These are phyloP conservation scores for Pichia sp. DNA, from an alignment of 1,139 yeast genomes.

Conservation along the genomic window DNA sequence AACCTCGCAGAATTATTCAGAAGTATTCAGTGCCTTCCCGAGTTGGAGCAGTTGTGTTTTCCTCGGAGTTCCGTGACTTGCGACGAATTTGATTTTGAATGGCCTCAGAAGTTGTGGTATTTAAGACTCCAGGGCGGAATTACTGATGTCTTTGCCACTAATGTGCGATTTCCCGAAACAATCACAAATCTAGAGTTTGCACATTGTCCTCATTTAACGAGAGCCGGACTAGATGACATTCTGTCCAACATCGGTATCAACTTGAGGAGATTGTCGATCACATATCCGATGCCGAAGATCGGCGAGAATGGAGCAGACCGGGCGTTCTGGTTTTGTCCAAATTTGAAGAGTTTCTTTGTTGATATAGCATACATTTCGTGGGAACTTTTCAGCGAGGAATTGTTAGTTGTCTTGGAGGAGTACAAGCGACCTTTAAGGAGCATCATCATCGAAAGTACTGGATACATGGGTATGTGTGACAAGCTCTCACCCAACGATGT, in stretches of 20 bases:
- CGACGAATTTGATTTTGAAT: constrained; percentile 50
- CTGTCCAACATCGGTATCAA: constrained; percentile 62
- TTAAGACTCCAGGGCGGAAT: constrained; percentile 86
- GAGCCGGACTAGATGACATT: constrained; percentile 53
- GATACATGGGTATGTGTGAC: constrained; percentile 78
- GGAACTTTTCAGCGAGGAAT: constrained; percentile 58
- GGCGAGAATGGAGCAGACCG: constrained; percentile 67
- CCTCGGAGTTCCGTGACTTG: constrained; percentile 87
- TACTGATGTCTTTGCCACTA: constrained; percentile 68
- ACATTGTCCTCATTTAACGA: constrained; percentile 74
- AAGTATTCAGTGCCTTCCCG: constrained; percentile 60
- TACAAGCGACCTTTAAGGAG: constrained; percentile 54
- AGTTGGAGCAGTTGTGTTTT: constrained; percentile 72
- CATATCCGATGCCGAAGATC: constrained; percentile 86
- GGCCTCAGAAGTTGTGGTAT: constrained; percentile 78
- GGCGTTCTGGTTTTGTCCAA: constrained; percentile 72
- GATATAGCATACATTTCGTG: constrained; percentile 80
- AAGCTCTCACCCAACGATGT: constrained; percentile 85
- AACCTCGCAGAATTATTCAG: constrained; percentile 73
- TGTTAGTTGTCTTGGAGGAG: constrained; percentile 40
- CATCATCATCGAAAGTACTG: constrained; percentile 76
- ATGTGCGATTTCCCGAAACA: constrained; percentile 65
- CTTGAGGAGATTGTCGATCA: constrained; percentile 58
- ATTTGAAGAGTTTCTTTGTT: constrained; percentile 55
- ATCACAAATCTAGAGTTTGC: constrained; percentile 73